These are phyloP conservation scores for Trametes coccinea DNA, from an alignment of 768 basidiomycete species.

Conservation along the genomic window DNA sequence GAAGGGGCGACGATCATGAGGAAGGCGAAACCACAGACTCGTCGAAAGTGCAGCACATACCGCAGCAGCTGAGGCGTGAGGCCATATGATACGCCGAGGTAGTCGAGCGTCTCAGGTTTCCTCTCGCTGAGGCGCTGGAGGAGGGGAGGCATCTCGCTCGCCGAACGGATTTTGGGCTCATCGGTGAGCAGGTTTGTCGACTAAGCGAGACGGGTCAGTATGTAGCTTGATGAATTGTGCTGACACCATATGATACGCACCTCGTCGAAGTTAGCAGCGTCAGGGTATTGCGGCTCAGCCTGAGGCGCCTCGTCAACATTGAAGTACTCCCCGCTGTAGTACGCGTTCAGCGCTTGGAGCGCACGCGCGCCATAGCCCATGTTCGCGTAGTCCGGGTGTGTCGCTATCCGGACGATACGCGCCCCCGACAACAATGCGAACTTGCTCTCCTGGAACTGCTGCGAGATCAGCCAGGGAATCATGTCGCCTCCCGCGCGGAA, in stretches of 20 bases:
- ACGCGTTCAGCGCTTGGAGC: slow-evolving; percentile 81
- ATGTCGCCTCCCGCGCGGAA: slow-evolving; percentile 90
- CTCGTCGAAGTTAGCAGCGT: slow-evolving; percentile 50
- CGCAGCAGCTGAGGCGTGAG: slow-evolving; percentile 82
- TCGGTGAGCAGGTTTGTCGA: slow-evolving; percentile 72
- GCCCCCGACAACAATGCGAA: slow-evolving; percentile 93
- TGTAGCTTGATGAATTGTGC: too few species aligned
- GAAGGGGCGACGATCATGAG: not conserved
- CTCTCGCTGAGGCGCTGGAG: slow-evolving; percentile 88
- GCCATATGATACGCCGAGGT: slow-evolving; percentile 95
- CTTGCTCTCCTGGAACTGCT: slow-evolving; percentile 94
- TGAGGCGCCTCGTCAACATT: slow-evolving; percentile 71
- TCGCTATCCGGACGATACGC: slow-evolving; percentile 88
- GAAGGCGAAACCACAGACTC: slow-evolving; percentile 3
- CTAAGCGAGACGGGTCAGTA: slow-evolving; percentile 28
- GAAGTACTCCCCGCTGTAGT: slow-evolving; percentile 92
- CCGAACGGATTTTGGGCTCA: slow-evolving; percentile 67
- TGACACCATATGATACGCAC: slow-evolving; percentile 35
- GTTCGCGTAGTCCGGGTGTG: slow-evolving; percentile 92
- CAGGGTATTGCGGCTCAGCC: slow-evolving; percentile 59
- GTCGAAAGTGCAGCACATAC: slow-evolving; percentile 36
- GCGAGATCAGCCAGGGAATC: slow-evolving; percentile 95
- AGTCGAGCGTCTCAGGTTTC: slow-evolving; percentile 88
- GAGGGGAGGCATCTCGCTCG: slow-evolving; percentile 85
- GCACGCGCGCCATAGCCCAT: slow-evolving; percentile 98